Conservation (phyloP, 2,329 filamentous ascomycete genomes). For the Ascochyta viciae-villosae region DNA sequence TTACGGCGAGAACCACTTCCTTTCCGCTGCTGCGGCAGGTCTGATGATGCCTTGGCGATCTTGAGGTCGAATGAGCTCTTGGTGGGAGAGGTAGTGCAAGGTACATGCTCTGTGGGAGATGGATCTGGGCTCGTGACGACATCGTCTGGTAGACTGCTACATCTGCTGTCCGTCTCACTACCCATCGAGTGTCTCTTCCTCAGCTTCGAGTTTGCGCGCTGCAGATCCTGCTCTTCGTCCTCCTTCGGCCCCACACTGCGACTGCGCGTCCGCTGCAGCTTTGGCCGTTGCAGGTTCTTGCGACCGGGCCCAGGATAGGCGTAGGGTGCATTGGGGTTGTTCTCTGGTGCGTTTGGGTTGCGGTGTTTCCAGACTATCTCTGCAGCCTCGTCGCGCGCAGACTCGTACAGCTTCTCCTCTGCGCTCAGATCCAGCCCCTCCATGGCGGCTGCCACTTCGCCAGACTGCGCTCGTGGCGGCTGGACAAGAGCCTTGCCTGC, state of each 20-base stretch:
- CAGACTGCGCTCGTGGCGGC: constrained; percentile 50
- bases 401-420: constrained; percentile 69
- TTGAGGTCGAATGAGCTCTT: constrained; percentile 27
- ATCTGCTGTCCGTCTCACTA: constrained; percentile 34
- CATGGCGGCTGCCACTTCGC: constrained; percentile 73
- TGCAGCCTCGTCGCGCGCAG: constrained; percentile 77
- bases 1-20: constrained; percentile 74
- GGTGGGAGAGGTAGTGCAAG: constrained; percentile 30
- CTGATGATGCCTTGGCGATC: constrained; percentile 39
- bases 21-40: constrained; percentile 53
- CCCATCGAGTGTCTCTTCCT: constrained; percentile 49
- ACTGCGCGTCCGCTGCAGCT: constrained; percentile 71
- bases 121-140: constrained; percentile 42
- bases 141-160: constrained; percentile 50
- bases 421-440: constrained; percentile 74
- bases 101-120: constrained; percentile 27
- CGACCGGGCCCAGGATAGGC: constrained; percentile 61
- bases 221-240: constrained; percentile 39
- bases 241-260: constrained; percentile 49
- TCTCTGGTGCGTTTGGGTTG: constrained; percentile 71
- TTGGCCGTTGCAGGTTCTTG: constrained; percentile 62
- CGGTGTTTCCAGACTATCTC: constrained; percentile 81
- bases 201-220: constrained; percentile 42
- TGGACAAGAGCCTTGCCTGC: constrained; percentile 45
- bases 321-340: constrained; percentile 56